Percentiles rank a stretch among this genome's conserved stretches.
phyloP scores from a whole-genome alignment of 352 stramenopile species.

The Globisporangium nodosum region DNA sequence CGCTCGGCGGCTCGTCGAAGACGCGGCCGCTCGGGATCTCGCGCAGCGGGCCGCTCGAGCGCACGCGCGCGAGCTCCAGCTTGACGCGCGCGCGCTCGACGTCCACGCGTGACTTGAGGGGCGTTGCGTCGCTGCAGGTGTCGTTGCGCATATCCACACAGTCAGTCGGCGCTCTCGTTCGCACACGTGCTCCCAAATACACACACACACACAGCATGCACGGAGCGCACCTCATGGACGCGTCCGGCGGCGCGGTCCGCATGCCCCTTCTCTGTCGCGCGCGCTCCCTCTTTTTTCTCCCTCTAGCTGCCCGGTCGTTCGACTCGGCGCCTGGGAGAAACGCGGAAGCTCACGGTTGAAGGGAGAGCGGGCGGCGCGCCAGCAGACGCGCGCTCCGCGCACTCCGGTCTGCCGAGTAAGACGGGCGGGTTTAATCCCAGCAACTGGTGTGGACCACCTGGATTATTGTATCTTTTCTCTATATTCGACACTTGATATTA shows the following conservation, averaged over 20 bases:
- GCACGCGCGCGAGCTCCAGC: constrained; percentile 31
- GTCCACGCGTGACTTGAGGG: constrained; percentile 14
- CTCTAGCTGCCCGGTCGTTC: background rate
- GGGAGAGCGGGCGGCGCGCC: constrained; percentile 1
- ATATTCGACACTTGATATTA: too few species aligned
- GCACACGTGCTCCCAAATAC: background rate
- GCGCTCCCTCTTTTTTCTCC: background rate
- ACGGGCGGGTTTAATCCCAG: too few species aligned
- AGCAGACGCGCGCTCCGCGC: background rate
- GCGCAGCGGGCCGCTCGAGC: constrained; percentile 17
- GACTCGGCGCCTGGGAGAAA: constrained; percentile 3
- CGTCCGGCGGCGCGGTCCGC: background rate
- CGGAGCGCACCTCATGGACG: background rate
- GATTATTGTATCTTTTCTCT: background rate
- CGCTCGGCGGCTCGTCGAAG: constrained; percentile 39
- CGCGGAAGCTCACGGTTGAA: constrained; percentile 10
- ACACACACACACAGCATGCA: background rate
- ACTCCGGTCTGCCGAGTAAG: too few species aligned
- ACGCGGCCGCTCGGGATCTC: constrained; percentile 45
- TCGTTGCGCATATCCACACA: background rate
- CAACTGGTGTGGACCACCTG: too few species aligned
- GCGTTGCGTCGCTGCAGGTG: background rate
- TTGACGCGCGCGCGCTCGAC: constrained; percentile 33
- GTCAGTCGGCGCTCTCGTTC: background rate
- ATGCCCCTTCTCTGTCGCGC: background rate